A percentile compares a stretch with the other conserved stretches of the same genome.
These are phyloP conservation scores for Aspergillus uvarum DNA, from an alignment of 2,329 filamentous ascomycete genomes.

Conservation along the genomic window DNA sequence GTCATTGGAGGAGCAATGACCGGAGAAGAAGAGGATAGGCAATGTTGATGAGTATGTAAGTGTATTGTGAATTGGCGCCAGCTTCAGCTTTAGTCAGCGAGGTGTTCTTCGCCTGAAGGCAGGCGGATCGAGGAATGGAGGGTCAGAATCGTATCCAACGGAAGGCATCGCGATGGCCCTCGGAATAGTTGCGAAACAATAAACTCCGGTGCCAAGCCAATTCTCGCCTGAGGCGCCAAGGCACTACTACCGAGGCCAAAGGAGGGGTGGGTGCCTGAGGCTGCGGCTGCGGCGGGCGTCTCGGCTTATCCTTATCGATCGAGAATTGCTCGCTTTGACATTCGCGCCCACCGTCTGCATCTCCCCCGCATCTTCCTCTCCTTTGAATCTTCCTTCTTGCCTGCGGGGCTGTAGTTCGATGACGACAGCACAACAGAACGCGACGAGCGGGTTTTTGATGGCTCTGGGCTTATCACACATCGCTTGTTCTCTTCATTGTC, in stretches of 20 bases:
- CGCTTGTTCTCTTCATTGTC: background rate
- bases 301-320: constrained; percentile 3
- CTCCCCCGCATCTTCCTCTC: background rate
- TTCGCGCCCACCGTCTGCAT: background rate
- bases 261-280: constrained; percentile 4
- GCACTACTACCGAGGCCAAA: background rate
- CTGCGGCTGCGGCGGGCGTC: background rate
- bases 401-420: background rate
- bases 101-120: background rate
- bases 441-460: background rate
- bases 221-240: background rate
- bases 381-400: background rate
- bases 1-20: constrained; percentile 24
- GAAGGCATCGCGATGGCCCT: background rate
- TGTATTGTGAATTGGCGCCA: no score
- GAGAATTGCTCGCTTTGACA: background rate
- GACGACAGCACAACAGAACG: background rate
- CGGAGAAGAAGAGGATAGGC: background rate
- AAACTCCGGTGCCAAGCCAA: background rate
- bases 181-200: background rate
- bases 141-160: background rate
- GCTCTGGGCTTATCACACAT: background rate
- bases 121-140: background rate
- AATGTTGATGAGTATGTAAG: background rate
- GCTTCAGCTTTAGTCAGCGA: background rate